Percentiles rank a stretch among this genome's conserved stretches.
Evolutionary conservation across 2,329 filamentous ascomycete genomes (phyloP).

Genomic region (Dryadomyces quercus-mongolicae): DNA sequence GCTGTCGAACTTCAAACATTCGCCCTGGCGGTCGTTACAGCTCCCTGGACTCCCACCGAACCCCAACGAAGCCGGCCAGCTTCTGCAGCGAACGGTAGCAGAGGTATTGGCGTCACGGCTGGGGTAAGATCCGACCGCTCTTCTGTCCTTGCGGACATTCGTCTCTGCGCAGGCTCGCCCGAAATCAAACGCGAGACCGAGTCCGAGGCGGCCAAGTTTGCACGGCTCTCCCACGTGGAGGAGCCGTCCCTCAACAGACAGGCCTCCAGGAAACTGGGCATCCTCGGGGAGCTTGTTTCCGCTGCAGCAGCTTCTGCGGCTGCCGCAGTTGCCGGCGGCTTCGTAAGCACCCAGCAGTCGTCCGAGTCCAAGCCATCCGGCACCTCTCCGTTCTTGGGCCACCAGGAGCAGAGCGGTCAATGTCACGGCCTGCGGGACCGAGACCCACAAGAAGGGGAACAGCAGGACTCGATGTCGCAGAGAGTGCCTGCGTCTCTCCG

Average conservation of each 20-base stretch:
- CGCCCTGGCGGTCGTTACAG: conserved; percentile 16
- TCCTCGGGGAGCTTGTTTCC: neutral
- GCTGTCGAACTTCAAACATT: neutral
- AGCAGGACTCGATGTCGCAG: conserved; percentile 52
- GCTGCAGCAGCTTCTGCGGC: too few species aligned
- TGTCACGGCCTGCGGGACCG: conserved; percentile 42
- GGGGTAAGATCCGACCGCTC: neutral
- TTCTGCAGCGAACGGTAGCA: neutral
- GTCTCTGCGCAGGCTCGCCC: neutral
- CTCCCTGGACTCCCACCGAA: conserved; percentile 12
- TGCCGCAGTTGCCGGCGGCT: neutral
- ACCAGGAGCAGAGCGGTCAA: conserved; percentile 28
- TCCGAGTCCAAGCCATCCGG: neutral
- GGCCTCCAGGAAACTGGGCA: neutral
- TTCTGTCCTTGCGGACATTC: neutral
- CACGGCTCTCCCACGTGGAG: neutral
- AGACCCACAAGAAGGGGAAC: conserved; percentile 40
- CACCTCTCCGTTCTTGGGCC: neutral
- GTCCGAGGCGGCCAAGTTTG: neutral
- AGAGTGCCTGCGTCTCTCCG: conserved; percentile 43
- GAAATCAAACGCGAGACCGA: neutral
- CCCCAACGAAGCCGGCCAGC: conserved; percentile 8
- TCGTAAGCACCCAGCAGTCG: neutral
- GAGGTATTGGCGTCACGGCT: neutral
- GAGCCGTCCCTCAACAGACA: neutral